phyloP scores from a whole-genome alignment of 2,329 filamentous ascomycete genomes.

The Diaporthe nobilis region DNA sequence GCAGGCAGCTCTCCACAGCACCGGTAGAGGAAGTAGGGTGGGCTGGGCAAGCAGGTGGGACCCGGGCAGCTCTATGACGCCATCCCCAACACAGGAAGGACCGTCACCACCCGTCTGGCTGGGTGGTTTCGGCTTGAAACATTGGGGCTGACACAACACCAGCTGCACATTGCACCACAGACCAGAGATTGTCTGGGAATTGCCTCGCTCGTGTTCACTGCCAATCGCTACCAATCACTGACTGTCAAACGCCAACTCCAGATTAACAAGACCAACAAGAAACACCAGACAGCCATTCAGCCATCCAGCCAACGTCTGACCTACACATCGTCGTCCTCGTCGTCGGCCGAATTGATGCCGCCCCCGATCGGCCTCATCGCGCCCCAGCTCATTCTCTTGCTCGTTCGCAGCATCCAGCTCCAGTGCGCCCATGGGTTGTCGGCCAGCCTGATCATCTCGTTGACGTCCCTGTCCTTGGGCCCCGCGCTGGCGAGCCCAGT shows the following conservation, averaged over 20 bases:
- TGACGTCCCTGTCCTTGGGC: constrained; percentile 49
- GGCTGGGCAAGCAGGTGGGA: not conserved
- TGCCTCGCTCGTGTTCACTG: not conserved
- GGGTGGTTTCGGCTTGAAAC: constrained; percentile 18
- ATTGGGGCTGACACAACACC: constrained; percentile 5
- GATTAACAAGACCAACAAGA: not conserved
- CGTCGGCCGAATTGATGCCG: not conserved
- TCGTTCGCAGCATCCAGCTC: constrained; percentile 56
- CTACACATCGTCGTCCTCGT: constrained; percentile 9
- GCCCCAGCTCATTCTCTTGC: constrained; percentile 51
- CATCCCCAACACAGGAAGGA: constrained; percentile 26
- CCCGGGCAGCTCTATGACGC: constrained; percentile 26
- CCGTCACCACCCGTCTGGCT: not conserved
- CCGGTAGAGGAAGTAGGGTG: not conserved
- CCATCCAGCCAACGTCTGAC: not conserved
- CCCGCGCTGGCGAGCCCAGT: constrained; percentile 51
- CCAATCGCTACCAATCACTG: not conserved
- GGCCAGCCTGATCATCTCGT: constrained; percentile 53
- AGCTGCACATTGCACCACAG: not conserved
- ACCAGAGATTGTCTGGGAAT: not conserved
- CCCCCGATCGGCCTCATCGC: constrained; percentile 33
- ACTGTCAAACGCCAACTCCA: not conserved
- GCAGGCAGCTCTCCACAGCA: constrained; percentile 6
- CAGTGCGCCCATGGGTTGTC: constrained; percentile 55
- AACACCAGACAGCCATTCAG: not conserved